phyloP scores from a whole-genome alignment of 2,329 filamentous ascomycete genomes.

The Fusarium sp. region DNA sequence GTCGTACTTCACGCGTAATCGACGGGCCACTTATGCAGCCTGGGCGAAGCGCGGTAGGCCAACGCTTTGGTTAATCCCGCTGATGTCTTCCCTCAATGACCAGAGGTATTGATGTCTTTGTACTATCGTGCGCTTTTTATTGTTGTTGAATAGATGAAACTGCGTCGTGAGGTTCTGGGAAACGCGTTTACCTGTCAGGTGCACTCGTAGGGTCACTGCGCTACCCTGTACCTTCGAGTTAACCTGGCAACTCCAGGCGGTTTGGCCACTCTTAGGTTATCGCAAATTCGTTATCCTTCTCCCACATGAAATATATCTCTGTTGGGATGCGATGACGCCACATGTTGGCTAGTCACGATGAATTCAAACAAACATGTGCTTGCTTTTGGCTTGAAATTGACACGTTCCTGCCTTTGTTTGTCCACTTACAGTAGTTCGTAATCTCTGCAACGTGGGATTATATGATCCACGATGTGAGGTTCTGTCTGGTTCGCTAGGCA shows the following conservation, averaged over 20 bases:
- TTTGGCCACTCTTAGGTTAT: not conserved
- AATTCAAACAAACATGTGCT: too few species aligned
- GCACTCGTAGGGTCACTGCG: not conserved
- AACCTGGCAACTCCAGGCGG: not conserved
- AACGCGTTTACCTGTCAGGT: not conserved
- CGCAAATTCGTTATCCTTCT: too few species aligned
- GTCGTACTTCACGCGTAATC: slow-evolving; percentile 7
- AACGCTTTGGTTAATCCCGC: not conserved
- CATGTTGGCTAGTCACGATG: too few species aligned
- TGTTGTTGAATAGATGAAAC: not conserved
- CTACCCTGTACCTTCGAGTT: slow-evolving; percentile 26
- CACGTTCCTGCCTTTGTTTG: too few species aligned
- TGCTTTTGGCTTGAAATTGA: too few species aligned
- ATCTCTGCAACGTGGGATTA: too few species aligned
- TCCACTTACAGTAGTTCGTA: too few species aligned
- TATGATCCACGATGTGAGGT: too few species aligned
- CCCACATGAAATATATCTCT: not conserved
- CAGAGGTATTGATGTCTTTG: not conserved
- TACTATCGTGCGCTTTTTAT: not conserved
- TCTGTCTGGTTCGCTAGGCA: too few species aligned
- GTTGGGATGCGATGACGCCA: too few species aligned
- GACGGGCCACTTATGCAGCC: slow-evolving; percentile 6
- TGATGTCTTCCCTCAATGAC: not conserved
- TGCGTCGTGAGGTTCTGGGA: slow-evolving; percentile 1
- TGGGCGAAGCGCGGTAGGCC: not conserved